Conservation (phyloP, 257 asterid genomes). For the Nicotiana obtusifolia region DNA sequence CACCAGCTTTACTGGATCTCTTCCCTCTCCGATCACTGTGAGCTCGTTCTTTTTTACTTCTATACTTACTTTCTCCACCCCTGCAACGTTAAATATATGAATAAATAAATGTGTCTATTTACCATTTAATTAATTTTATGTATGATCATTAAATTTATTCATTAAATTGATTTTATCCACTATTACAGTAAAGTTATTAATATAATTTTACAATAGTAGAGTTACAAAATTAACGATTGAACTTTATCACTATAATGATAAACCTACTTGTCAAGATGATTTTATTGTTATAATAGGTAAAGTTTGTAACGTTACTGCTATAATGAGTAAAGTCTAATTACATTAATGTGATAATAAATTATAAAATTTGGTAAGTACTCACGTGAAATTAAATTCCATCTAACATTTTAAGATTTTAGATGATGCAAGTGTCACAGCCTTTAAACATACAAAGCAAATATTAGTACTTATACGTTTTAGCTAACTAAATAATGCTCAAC, state of each 20-base stretch:
- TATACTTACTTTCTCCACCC: slow-evolving; percentile 42
- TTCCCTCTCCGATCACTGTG: slow-evolving; percentile 51
- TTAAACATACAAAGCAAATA: neutral
- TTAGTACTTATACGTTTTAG: neutral
- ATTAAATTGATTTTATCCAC: too few relatives aligned
- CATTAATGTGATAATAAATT: too few relatives aligned
- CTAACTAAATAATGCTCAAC: neutral
- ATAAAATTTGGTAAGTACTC: too few relatives aligned
- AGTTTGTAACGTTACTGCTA: neutral
- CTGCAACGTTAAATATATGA: slow-evolving; percentile 2
- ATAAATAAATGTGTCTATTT: too few relatives aligned
- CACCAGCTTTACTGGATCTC: slow-evolving; percentile 47
- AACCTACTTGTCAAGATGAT: neutral
- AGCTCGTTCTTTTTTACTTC: slow-evolving; percentile 39
- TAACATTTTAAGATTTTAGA: too few relatives aligned
- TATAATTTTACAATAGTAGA: too few relatives aligned
- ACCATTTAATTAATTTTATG: too few relatives aligned
- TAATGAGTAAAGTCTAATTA: neutral
- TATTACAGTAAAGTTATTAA: too few relatives aligned
- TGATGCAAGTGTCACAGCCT: neutral
- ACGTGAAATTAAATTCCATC: neutral
- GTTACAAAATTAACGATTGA: too few relatives aligned
- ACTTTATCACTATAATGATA: too few relatives aligned
- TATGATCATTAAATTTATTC: too few relatives aligned
- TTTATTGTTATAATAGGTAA: neutral